Evolutionary conservation across 1,139 yeast species (phyloP).

Genomic region (Pneumocystis oryctolagi): DNA sequence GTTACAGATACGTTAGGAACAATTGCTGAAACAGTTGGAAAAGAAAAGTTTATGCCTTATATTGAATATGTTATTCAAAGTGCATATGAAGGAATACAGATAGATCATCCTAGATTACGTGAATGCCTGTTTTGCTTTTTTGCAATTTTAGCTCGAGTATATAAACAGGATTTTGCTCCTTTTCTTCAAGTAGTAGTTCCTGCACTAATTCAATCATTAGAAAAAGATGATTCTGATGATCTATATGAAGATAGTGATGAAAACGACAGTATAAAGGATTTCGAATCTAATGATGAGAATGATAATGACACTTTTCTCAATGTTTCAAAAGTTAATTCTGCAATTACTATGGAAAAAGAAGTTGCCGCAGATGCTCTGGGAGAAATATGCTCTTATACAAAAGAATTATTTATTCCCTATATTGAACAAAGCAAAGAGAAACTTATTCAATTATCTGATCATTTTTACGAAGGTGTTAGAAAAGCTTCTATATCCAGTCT

Average conservation of each 20-base stretch:
- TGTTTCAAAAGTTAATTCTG: constrained; percentile 76
- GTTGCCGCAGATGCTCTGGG: constrained; percentile 88
- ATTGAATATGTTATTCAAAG: constrained; percentile 85
- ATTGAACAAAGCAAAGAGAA: constrained; percentile 56
- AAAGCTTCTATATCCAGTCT: constrained; percentile 70
- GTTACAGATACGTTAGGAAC: constrained; percentile 89
- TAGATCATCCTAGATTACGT: constrained; percentile 72
- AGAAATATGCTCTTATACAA: constrained; percentile 77
- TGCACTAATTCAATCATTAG: constrained; percentile 65
- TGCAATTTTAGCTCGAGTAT: constrained; percentile 87
- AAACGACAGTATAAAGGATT: constrained; percentile 15
- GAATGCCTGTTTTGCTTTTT: constrained; percentile 93
- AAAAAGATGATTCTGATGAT: constrained; percentile 31
- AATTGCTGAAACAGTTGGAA: constrained; percentile 93
- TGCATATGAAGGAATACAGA: constrained; percentile 63
- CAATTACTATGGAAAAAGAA: constrained; percentile 92
- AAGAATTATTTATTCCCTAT: constrained; percentile 61
- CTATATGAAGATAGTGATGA: constrained; percentile 9
- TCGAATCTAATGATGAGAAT: constrained; percentile 20
- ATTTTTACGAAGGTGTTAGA: constrained; percentile 74
- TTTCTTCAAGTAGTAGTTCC: constrained; percentile 74
- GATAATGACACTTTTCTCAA: constrained; percentile 34
- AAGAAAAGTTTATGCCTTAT: constrained; percentile 67
- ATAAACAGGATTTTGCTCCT: constrained; percentile 77
- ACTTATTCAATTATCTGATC: constrained; percentile 59